Conservation (phyloP, 2,329 filamentous ascomycete species). For the Teratosphaeriaceae sp. region DNA sequence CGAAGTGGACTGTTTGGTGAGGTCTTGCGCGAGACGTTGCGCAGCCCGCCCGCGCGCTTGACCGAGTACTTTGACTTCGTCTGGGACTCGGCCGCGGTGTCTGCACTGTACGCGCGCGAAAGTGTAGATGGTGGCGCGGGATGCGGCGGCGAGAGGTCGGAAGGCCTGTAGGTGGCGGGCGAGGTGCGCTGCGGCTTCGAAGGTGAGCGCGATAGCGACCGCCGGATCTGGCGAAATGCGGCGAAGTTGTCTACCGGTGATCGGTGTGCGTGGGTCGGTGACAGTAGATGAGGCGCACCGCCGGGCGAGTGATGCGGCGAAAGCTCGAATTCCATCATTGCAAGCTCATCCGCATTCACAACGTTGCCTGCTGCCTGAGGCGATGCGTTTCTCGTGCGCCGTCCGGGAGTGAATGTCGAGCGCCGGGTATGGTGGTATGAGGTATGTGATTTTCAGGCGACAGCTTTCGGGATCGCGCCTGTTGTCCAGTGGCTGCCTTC, state of each 20-base stretch:
- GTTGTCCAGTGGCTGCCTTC: background rate
- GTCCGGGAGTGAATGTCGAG: too few relatives aligned
- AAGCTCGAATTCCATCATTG: slow-evolving; percentile 43
- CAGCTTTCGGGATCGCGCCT: background rate
- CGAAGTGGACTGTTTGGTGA: slow-evolving; percentile 78
- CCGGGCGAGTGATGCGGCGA: slow-evolving; percentile 49
- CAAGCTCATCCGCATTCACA: slow-evolving; percentile 6
- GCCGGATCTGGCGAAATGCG: slow-evolving; percentile 73
- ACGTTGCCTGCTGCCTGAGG: background rate
- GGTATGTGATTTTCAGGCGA: background rate
- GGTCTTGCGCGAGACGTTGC: slow-evolving; percentile 54
- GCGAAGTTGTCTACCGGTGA: slow-evolving; percentile 71
- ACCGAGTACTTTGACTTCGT: slow-evolving; percentile 43
- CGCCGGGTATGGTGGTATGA: too few relatives aligned
- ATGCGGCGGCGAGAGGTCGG: slow-evolving; percentile 29
- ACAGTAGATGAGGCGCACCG: slow-evolving; percentile 78
- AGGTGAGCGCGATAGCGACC: slow-evolving; percentile 87
- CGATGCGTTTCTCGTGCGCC: background rate
- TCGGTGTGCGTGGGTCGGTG: slow-evolving; percentile 54
- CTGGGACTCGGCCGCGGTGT: slow-evolving; percentile 16
- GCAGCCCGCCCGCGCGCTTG: slow-evolving; percentile 21
- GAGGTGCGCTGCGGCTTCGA: slow-evolving; percentile 70
- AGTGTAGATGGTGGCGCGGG: slow-evolving; percentile 36
- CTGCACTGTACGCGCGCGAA: slow-evolving; percentile 40
- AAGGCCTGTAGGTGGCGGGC: slow-evolving; percentile 48